A percentile compares a stretch with the other conserved stretches of the same genome.
Evolutionary conservation across 1,284 basidiomycete species (phyloP).

Genomic region (Schizophyllum amplum): DNA sequence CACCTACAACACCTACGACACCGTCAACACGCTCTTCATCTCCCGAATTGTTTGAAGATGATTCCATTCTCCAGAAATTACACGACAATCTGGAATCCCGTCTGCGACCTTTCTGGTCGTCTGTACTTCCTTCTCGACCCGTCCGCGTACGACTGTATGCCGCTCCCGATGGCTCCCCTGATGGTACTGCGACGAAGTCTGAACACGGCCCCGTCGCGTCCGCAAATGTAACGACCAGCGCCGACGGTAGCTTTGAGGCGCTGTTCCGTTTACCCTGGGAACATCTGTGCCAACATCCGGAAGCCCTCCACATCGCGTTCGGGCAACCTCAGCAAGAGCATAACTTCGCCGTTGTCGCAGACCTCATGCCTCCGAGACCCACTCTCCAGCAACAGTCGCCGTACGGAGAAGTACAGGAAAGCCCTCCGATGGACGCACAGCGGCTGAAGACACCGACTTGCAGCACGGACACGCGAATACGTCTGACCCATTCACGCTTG

Average conservation of each 20-base stretch:
- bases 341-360: slow-evolving; percentile 48
- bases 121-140: slow-evolving; percentile 49
- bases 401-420: slow-evolving; percentile 3
- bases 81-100: slow-evolving; percentile 71
- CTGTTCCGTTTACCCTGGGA: slow-evolving; percentile 62
- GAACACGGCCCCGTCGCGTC: slow-evolving; percentile 38
- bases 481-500: slow-evolving; percentile 49
- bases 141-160: slow-evolving; percentile 51
- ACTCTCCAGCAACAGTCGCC: slow-evolving; percentile 12
- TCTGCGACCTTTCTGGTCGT: slow-evolving; percentile 72
- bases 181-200: slow-evolving; percentile 16
- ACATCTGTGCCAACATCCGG: slow-evolving; percentile 52
- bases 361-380: slow-evolving; percentile 34
- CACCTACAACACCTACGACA: slow-evolving; percentile 12
- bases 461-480: slow-evolving; percentile 27
- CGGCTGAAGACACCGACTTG: not conserved
- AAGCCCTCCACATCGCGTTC: slow-evolving; percentile 48
- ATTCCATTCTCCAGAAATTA: slow-evolving; percentile 40
- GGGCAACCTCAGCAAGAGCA: slow-evolving; percentile 44
- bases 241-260: slow-evolving; percentile 66
- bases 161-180: slow-evolving; percentile 17
- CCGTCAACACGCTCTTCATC: not conserved
- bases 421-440: not conserved
- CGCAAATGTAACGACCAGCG: slow-evolving; percentile 43
- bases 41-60: slow-evolving; percentile 3